Percentiles rank a stretch among this genome's conserved stretches.
These are phyloP conservation scores for Xylariaceae sp. DNA, from an alignment of 2,329 filamentous ascomycete species.

Conservation along the genomic window DNA sequence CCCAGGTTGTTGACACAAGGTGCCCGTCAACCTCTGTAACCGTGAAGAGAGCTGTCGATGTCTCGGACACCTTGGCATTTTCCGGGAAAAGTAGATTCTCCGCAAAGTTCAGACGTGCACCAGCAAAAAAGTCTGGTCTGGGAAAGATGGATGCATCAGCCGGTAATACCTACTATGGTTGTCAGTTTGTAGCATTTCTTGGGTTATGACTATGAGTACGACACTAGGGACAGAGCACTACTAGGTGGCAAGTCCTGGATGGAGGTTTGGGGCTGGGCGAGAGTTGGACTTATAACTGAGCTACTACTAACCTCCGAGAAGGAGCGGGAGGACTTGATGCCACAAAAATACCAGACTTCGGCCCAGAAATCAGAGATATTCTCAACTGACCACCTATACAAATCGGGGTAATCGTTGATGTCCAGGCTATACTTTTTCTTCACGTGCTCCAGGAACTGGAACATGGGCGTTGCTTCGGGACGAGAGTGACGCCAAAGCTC, in stretches of 20 bases:
- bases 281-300: neutral
- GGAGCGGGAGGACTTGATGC: slow-evolving; percentile 62
- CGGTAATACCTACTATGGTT: slow-evolving; percentile 58
- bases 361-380: slow-evolving; percentile 77
- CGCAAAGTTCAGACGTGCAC: slow-evolving; percentile 81
- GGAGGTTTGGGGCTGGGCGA: neutral
- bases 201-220: no score
- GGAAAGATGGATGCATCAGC: slow-evolving; percentile 72
- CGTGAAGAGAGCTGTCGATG: slow-evolving; percentile 69
- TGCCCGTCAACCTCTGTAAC: slow-evolving; percentile 69
- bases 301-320: slow-evolving; percentile 50
- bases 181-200: slow-evolving; percentile 8
- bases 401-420: slow-evolving; percentile 64
- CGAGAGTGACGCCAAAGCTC: slow-evolving; percentile 69
- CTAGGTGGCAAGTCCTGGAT: no score
- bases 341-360: slow-evolving; percentile 78
- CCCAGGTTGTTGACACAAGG: slow-evolving; percentile 62
- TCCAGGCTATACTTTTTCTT: slow-evolving; percentile 62
- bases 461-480: slow-evolving; percentile 66
- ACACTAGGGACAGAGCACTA: no score
- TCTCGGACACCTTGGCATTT: slow-evolving; percentile 48
- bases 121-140: slow-evolving; percentile 78
- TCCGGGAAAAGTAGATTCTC: slow-evolving; percentile 87
- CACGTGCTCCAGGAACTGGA: slow-evolving; percentile 64
- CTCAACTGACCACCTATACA: slow-evolving; percentile 82